phyloP scores from a whole-genome alignment of 169 alveolate genomes.

The Cryptosporidium parvum region DNA sequence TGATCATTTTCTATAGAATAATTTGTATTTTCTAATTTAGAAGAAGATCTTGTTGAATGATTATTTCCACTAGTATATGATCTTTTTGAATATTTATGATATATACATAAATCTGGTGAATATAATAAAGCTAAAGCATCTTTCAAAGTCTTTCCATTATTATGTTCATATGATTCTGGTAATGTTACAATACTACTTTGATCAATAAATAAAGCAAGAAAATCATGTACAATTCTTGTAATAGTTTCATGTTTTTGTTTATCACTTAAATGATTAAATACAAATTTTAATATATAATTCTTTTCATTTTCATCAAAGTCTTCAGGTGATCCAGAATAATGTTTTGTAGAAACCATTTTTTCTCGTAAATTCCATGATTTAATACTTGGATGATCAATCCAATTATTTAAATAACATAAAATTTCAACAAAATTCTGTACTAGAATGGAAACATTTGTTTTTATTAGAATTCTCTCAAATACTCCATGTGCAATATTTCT shows the following conservation, averaged over 20 bases:
- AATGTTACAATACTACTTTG: slow-evolving; percentile 34
- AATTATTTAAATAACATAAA: slow-evolving; percentile 51
- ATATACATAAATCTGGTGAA: slow-evolving; percentile 59
- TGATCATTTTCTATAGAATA: neutral
- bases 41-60: neutral
- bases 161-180: slow-evolving; percentile 60
- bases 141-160: slow-evolving; percentile 58
- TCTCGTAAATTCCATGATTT: slow-evolving; percentile 35
- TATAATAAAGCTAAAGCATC: slow-evolving; percentile 46
- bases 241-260: slow-evolving; percentile 61
- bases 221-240: slow-evolving; percentile 56
- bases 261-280: slow-evolving; percentile 51
- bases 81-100: slow-evolving; percentile 69
- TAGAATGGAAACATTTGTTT: slow-evolving; percentile 13
- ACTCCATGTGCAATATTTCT: slow-evolving; percentile 62
- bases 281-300: slow-evolving; percentile 28
- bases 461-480: slow-evolving; percentile 54
- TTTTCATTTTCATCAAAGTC: slow-evolving; percentile 39
- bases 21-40: neutral
- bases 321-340: slow-evolving; percentile 3
- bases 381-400: slow-evolving; percentile 68
- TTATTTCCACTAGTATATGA: neutral
- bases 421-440: slow-evolving; percentile 69
- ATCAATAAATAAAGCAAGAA: slow-evolving; percentile 63
- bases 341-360: neutral